Base-by-base conservation (phyloP, 2,329 filamentous ascomycete species). In the Alternaria atra region DNA sequence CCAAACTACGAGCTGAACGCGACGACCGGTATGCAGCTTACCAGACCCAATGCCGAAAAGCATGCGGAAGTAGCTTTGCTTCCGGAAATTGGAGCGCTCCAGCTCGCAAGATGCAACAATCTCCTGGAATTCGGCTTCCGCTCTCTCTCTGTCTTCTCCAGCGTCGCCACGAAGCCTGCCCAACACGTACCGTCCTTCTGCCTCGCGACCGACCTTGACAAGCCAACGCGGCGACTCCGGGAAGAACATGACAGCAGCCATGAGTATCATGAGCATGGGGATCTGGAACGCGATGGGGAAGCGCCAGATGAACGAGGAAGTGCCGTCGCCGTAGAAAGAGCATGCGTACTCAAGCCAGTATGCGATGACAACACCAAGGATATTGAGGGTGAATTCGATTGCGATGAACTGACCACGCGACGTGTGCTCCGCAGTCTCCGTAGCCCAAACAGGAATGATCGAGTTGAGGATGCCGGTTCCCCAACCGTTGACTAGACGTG, bases 251-350 rank as follows among this genome's bases (percentile, higher is more conserved):
- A 90, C 84, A 2, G 82, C 73, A 0, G 66, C 71, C 55, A 91
- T 81, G 0, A 91, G 81, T 0, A 85, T 47, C 2, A 91, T 66
- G 0, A 91, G 82, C 15, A 88, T 87, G 1, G 90, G 75, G 34
- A 91, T 90, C 69, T 91, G 89, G 75, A 91, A 91, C 0, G 87
- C 89, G 58, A 91, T 85, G 0, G 89, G 89, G 65, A 92, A 91
- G 5, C 89, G 80, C 88, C 89, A 91, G 40, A 85, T 84, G 68
- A 91, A 85, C 0, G 85, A 79, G 0, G 86, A 88, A 2, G 79
- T 80, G 10, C 86, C 86, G 34, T 83, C 82, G 58, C 89, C 84
- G 65, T 88, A 84, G 70, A 87, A 90, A 0, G 86, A 87, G 9
- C 87, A 80, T 3, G 87, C 88, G 64, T 75, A 81, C 52, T 80